Base-by-base conservation (phyloP, 2,329 filamentous ascomycete genomes). In the Graphilbum fragrans region DNA sequence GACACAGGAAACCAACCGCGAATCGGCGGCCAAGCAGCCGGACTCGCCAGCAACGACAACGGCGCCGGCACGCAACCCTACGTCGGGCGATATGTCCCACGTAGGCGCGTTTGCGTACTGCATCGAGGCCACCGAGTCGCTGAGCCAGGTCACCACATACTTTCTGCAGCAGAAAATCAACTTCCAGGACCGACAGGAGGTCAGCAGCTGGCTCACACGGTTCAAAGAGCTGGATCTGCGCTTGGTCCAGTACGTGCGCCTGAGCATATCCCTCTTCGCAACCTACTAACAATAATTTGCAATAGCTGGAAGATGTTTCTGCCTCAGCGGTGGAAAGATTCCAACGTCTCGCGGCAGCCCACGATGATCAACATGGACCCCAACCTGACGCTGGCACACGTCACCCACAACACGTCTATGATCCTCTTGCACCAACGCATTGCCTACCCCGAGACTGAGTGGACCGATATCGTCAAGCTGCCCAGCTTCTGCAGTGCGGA, bases 371-470 rank as follows among this genome's bases (percentile, higher is more conserved):
- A 52, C 8, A 67, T 67, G 57, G 67, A 71, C 38, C 67, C 67
- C 0, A 71, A 70, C 36, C 52, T 70, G 17, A 69, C 67, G 0
- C 49, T 70, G 0, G 66, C 67, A 0, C 66, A 71, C 27, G 56
- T 67, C 10, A 70, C 65, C 0, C 67, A 70, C 37, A 70, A 70
- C 41, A 62, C 65, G 0, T 66, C 66, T 0, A 67, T 68, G 54
- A 67, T 71, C 20, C 52, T 70, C 0, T 51, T 71, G 0, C 67
- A 70, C 41, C 67, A 71, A 35, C 54, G 56, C 6, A 68, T 71
- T 32, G 67, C 66, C 0, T 70, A 66, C 35, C 65, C 64, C 0
- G 53, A 50, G 1, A 45, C 46, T 0, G 49, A 58, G 3, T 57
- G 55, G 57, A 51, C 48, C 35, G 40, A 41, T 50, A 45, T 53